phyloP scores from a whole-genome alignment of 768 basidiomycete species.

The Tricholoma bakamatsutake region DNA sequence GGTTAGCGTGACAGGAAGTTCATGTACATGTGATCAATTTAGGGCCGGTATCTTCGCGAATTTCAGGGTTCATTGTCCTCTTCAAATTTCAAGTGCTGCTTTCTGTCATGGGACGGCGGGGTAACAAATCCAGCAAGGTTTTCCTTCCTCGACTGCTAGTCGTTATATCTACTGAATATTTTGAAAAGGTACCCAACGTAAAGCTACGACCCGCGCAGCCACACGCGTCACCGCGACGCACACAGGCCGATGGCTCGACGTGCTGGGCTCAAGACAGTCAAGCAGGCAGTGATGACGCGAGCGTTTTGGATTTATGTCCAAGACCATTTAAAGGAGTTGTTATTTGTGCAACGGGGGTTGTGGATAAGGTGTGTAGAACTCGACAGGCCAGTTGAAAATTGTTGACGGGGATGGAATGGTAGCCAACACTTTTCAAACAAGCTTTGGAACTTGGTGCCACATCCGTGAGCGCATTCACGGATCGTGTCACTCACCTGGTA shows the following conservation, averaged over 20 bases:
- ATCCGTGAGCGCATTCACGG: constrained; percentile 67
- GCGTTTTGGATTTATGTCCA: constrained; percentile 46
- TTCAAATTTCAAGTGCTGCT: neutral
- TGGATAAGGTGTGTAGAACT: constrained; percentile 58
- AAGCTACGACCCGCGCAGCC: constrained; percentile 64
- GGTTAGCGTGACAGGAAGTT: too few relatives aligned
- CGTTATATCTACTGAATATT: neutral
- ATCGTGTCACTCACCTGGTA: constrained; percentile 83
- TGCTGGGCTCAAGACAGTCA: constrained; percentile 47
- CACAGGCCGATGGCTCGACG: constrained; percentile 23
- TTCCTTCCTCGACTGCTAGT: neutral
- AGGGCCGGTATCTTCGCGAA: constrained; percentile 18
- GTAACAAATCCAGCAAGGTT: constrained; percentile 67
- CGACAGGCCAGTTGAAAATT: neutral
- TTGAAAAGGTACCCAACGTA: constrained; percentile 71
- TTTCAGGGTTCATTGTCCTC: neutral
- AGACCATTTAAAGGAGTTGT: constrained; percentile 62
- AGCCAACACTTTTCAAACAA: constrained; percentile 71
- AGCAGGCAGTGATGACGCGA: constrained; percentile 38
- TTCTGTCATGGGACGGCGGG: constrained; percentile 39
- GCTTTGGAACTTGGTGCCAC: constrained; percentile 78
- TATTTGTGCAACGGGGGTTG: constrained; percentile 72
- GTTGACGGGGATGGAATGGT: constrained; percentile 1
- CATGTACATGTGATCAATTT: neutral
- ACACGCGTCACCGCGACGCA: constrained; percentile 23